These are phyloP conservation scores for Davidsoniella australis DNA, from an alignment of 2,329 filamentous ascomycete species.

Conservation along the genomic window DNA sequence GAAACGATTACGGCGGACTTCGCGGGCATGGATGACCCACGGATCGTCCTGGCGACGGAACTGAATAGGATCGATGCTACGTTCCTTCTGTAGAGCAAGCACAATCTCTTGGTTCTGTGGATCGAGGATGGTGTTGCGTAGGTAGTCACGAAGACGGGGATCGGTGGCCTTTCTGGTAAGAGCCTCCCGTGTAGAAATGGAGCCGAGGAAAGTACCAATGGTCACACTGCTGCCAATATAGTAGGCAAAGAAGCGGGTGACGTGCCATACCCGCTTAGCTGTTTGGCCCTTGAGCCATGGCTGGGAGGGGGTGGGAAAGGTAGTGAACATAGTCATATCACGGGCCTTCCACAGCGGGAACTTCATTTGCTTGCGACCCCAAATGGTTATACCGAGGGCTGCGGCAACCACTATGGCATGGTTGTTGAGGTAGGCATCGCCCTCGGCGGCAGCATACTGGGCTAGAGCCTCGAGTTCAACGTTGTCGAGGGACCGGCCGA, in stretches of 20 bases:
- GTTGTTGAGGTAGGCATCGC: conserved; percentile 15
- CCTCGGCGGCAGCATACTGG: conserved; percentile 17
- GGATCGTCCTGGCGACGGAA: conserved; percentile 12
- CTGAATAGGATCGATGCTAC: conserved; percentile 8
- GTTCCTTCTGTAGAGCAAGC: conserved; percentile 12
- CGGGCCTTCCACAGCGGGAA: conserved; percentile 26
- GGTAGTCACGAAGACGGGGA: conserved; percentile 17
- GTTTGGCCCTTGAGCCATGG: conserved; percentile 17
- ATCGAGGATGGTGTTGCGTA: conserved; percentile 14
- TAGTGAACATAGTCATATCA: conserved; percentile 14
- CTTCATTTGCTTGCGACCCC: conserved; percentile 20
- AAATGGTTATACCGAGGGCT: conserved; percentile 17
- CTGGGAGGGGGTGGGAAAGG: conserved; percentile 17
- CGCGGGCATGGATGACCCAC: conserved; percentile 8
- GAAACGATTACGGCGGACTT: conserved; percentile 11
- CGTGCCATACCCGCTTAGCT: conserved; percentile 22
- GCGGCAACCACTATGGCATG: conserved; percentile 19
- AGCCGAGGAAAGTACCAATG: conserved; percentile 18
- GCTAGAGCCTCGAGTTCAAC: conserved; percentile 22
- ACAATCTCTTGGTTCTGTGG: conserved; percentile 12
- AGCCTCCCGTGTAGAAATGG: conserved; percentile 16
- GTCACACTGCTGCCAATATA: conserved; percentile 16
- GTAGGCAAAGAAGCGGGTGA: conserved; percentile 21
- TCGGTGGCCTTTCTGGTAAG: conserved; percentile 17
- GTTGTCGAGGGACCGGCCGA: conserved; percentile 20